Evolutionary conservation across 805 yeast species (phyloP), one percentile per base, ranked within the genome.

Genomic region (Wickerhamomyces xylosicus): DNA sequence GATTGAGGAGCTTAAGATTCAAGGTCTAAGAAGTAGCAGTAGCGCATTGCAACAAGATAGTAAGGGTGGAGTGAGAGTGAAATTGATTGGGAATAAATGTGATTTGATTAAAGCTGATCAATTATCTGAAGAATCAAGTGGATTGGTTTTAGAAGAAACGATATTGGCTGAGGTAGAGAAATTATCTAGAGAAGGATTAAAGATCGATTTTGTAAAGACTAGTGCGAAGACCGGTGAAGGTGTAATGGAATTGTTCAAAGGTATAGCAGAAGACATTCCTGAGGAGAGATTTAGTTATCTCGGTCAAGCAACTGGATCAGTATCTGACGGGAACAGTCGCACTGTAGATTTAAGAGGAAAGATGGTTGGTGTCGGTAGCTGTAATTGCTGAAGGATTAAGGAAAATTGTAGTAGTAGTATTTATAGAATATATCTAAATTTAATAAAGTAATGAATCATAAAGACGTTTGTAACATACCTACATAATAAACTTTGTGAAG

Each of bases 1-100:
- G 98, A 76, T 85, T n/a, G 79, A 80, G 40, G 97, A 92, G 62
- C 68, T 90, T 44, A 85, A 84, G 61, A 77, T 81, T 45, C 96
- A 87, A 57, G 94, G 94, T 7, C 5, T 25, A 25, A 4, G 29
- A 25, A 25, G n/a, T 25, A 25, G n/a, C n/a, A n/a, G n/a, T n/a
- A n/a, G n/a, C n/a, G n/a, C n/a, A n/a, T n/a, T n/a, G n/a, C n/a
- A n/a, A n/a, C n/a, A n/a, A n/a, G n/a, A n/a, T n/a, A n/a, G n/a
- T n/a, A 68, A 69, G 34, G 76, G 47, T 56, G 71, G 78, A 39
- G 75, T 89, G 38, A 78, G 87, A 34, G 84, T 92, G 46, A 85
- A 90, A 27, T 58, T 92, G 9, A 83, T 90, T 4, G 98, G 97
- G 0, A 92, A 86, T 58, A 92, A 92, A 60, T 49, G 62, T 4